Base-by-base conservation (phyloP, 2,329 filamentous ascomycete genomes). In the Orbilia javanica region DNA sequence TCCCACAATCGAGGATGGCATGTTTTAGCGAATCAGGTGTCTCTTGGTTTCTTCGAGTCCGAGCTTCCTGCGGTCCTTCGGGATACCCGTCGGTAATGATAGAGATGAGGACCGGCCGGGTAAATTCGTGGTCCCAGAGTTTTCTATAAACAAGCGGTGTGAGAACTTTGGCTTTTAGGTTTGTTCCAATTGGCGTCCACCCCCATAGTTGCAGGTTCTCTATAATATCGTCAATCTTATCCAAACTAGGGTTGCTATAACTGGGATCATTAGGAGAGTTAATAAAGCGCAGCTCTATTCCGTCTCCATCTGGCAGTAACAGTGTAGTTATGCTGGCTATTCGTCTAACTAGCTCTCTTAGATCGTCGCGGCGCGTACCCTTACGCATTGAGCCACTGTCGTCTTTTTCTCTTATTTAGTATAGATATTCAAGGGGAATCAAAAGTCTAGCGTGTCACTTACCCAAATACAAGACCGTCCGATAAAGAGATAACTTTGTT, bases 361-460 rank as follows among this genome's bases (percentile, higher is more conserved):
- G 50, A 48, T 68, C 65, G n/a, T 68, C n/a, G 10, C 27, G 50
- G 31, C 65, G 65, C 46, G 48, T 68, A 55, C 50, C 65, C 25
- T 68, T 57, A 22, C 50, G 65, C 65, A 68, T 68, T 68, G 65
- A 68, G 25, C 65, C 65, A n/a, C 65, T 68, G 25, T 68, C 65
- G 36, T 68, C 65, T 68, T 68, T 68, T 52, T 22, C 22, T 57
- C 31, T 46, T 11, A 57, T 31, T 68, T 68, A 68, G 39, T 25
- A 46, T 48, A 57, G 27, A 55, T 67, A 66, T 44, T 55, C 20
- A 31, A 68, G n/a, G 22, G 48, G 50, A 20, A 31, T 48, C 15
- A 29, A 48, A 68, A 34, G n/a, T 18, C 31, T 46, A 46, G 18
- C 22, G 36, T 57, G 25, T 31, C 22, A 29, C 53, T 13, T 36